These are phyloP conservation scores for Speleostelium caveatum DNA, from an alignment of 78 protist genomes.

Conservation along the genomic window DNA sequence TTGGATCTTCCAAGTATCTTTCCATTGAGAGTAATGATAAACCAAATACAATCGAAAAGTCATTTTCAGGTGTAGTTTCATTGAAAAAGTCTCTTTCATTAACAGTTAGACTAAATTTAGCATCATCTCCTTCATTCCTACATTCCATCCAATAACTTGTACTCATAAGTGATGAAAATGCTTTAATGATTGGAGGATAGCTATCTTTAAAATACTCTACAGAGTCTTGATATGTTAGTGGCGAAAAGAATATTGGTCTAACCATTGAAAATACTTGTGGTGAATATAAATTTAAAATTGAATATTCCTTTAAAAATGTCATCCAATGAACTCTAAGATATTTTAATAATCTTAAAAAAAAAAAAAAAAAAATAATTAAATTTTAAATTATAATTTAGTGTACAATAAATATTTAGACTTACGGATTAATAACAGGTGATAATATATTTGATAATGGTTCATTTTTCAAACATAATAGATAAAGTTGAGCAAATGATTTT, in stretches of 20 bases:
- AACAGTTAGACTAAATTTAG: neutral
- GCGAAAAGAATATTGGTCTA: constrained; percentile 65
- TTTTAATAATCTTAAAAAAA: constrained; percentile 11
- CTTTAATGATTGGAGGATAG: constrained; percentile 46
- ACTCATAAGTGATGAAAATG: constrained; percentile 17
- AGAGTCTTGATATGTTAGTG: constrained; percentile 38
- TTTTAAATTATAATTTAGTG: neutral
- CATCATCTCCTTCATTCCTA: constrained; percentile 3
- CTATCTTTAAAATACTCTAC: constrained; percentile 67
- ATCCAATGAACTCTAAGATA: constrained; percentile 70
- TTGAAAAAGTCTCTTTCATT: constrained; percentile 5
- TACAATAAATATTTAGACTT: neutral
- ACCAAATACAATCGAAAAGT: constrained; percentile 32
- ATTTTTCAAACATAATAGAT: constrained; percentile 37
- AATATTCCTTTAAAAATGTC: constrained; percentile 45
- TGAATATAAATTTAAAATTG: constrained; percentile 34
- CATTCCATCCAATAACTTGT: constrained; percentile 53
- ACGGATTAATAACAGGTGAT: constrained; percentile 44
- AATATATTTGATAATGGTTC: constrained; percentile 24
- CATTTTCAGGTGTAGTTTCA: constrained; percentile 43
- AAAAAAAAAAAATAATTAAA: too few species aligned
- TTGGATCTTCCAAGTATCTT: constrained; percentile 36
- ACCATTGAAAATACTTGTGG: constrained; percentile 29
- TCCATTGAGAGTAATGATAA: constrained; percentile 31
- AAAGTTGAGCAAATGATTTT: constrained; percentile 74